Base-by-base conservation (phyloP, 2,329 filamentous ascomycete species). In the Diplodia corticola region DNA sequence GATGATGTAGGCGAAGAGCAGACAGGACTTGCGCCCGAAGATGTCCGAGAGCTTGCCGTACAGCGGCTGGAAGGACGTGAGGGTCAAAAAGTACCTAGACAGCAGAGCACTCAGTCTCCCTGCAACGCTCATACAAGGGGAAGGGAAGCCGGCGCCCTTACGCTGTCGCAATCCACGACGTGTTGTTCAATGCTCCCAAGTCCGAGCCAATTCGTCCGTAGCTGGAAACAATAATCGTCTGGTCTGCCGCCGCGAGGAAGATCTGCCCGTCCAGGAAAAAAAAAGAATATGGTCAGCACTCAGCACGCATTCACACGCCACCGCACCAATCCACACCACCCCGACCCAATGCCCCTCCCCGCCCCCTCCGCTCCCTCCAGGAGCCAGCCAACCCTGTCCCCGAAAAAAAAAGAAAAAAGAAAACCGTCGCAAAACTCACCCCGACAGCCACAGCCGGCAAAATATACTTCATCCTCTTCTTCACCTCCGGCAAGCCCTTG, bases 141-240 rank as follows among this genome's bases (percentile, higher is more conserved):
- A 13, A 28, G 2, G 37, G 54, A 33, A 9, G n/a, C 40, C 4
- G 37, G 44, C 13, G 13, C n/a, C 48, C 67, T 30, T 69, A 84
- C 33, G 83, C 83, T 28, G 86, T 87, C 30, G 89, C 89, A 67
- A 93, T 89, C 90, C 91, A 93, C 63, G 86, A 89, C 4, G 90
- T 92, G 69, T 86, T 86, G 73, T 90, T 91, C 63, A 94, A 81
- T 1, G 91, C 89, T 61, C 91, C 82, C 30, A 94, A 80, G 69
- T 93, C 91, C 66, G 85, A 91, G 12, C 90, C 91, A 71, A 94
- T 93, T 69, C 85, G 87, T 59, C 89, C 89, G 75, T 93, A 93
- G n/a, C 85, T 88, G n/a, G 88, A 87, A 57, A 93, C 86, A 33
- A 91, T 88, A 64, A 93, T 86, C 0, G 91, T 91, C 75, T 93